Conservation (phyloP, 805 yeast genomes). For the Kodamaea neixiangensis region DNA sequence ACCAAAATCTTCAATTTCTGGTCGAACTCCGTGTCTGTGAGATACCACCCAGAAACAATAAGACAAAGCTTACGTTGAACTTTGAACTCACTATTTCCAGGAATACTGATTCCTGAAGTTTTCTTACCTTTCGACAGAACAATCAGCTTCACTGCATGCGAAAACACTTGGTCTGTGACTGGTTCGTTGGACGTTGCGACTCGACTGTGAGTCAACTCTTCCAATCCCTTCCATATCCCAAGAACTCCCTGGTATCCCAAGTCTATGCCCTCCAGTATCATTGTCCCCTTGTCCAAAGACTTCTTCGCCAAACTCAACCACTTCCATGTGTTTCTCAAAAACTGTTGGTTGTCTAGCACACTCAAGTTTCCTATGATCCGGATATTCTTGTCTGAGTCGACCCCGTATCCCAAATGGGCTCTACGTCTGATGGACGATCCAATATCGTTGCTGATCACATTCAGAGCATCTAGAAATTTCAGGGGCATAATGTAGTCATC, state of each 20-base stretch:
- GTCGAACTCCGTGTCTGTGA: slow-evolving; percentile 73
- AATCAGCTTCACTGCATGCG: slow-evolving; percentile 54
- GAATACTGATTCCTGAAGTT: slow-evolving; percentile 47
- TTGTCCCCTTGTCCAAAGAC: slow-evolving; percentile 62
- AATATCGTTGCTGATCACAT: slow-evolving; percentile 68
- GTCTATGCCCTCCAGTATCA: slow-evolving; percentile 71
- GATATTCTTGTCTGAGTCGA: slow-evolving; percentile 65
- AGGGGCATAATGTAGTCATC: slow-evolving; percentile 31
- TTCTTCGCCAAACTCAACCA: slow-evolving; percentile 80
- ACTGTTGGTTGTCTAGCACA: slow-evolving; percentile 51
- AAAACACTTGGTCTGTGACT: slow-evolving; percentile 42
- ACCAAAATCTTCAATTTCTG: slow-evolving; percentile 61
- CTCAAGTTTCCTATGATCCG: slow-evolving; percentile 55
- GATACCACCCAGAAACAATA: slow-evolving; percentile 89
- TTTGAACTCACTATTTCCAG: slow-evolving; percentile 50
- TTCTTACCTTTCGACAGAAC: slow-evolving; percentile 49
- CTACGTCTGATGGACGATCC: slow-evolving; percentile 70
- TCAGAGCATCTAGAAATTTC: slow-evolving; percentile 33
- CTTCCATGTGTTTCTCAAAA: slow-evolving; percentile 79
- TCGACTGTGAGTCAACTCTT: slow-evolving; percentile 52
- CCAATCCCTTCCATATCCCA: slow-evolving; percentile 84
- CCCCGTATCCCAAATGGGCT: slow-evolving; percentile 72
- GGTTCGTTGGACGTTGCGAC: slow-evolving; percentile 24
- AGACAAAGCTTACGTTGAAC: slow-evolving; percentile 76
- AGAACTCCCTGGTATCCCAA: slow-evolving; percentile 85